Evolutionary conservation across 768 basidiomycete genomes (phyloP).

Genomic region (Lactarius hatsudake): DNA sequence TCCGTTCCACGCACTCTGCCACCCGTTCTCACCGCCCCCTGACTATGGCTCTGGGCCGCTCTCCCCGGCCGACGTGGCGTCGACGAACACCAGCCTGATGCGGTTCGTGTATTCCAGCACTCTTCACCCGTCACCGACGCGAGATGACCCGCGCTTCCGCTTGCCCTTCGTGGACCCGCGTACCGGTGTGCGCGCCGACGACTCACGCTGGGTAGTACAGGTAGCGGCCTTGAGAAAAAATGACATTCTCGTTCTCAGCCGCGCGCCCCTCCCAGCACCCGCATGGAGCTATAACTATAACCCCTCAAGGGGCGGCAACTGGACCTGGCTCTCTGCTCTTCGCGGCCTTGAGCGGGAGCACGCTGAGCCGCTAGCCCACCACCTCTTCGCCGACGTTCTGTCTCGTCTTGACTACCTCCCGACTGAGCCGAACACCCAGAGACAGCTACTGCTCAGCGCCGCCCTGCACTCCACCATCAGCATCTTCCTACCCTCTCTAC

Average conservation of each 20-base stretch:
- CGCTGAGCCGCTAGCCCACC: conserved; percentile 3
- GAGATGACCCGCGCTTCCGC: background rate
- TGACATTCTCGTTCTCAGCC: conserved; percentile 16
- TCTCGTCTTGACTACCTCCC: conserved; percentile 1
- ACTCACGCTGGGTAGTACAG: conserved; percentile 14
- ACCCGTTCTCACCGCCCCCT: background rate
- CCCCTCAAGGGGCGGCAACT: conserved; percentile 4
- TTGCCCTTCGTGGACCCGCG: conserved; percentile 19
- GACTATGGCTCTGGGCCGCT: background rate
- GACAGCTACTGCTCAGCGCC: background rate
- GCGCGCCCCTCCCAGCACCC: conserved; percentile 21
- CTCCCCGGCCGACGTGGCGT: background rate
- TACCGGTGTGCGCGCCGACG: conserved; percentile 19
- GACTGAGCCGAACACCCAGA: background rate
- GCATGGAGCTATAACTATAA: conserved; percentile 25
- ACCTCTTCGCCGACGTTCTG: conserved; percentile 13
- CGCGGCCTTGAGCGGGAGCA: conserved; percentile 8
- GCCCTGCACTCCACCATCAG: conserved; percentile 22
- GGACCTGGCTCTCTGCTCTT: conserved; percentile 17
- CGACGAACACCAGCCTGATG: conserved; percentile 13
- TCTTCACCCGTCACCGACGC: conserved; percentile 5
- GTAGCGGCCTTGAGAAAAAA: conserved; percentile 6
- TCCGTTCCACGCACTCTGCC: conserved; percentile 19
- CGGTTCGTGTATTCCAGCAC: conserved; percentile 20
- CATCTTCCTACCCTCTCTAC: conserved; percentile 22